Evolutionary conservation across 108 stramenopile species (phyloP).

Genomic region (Chaetoceros tenuissimus): DNA sequence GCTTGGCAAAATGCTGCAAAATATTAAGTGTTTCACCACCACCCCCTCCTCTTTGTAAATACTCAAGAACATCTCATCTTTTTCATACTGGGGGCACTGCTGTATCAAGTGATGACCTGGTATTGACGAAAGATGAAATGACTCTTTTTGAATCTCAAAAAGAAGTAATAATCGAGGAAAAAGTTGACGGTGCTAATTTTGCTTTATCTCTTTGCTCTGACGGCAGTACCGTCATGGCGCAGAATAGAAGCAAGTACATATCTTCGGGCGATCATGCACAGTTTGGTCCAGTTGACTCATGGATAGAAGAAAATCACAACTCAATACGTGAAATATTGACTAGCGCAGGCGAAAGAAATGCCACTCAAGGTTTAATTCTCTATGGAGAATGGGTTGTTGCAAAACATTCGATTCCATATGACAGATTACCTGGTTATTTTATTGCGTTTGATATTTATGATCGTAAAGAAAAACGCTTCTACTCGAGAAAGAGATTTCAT

Average conservation of each 20-base stretch:
- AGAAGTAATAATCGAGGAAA: conserved; percentile 32
- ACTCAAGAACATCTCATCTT: conserved; percentile 18
- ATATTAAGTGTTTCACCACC: background rate
- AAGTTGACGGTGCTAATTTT: conserved; percentile 50
- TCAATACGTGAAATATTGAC: conserved; percentile 16
- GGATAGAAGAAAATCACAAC: conserved; percentile 14
- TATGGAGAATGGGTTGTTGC: conserved; percentile 47
- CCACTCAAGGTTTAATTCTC: too few species aligned
- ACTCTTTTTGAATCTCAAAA: conserved; percentile 4
- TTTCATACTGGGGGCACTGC: conserved; percentile 23
- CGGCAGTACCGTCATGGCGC: conserved; percentile 12
- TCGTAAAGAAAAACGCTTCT: conserved; percentile 3
- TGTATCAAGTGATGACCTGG: conserved; percentile 14
- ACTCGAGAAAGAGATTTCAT: conserved; percentile 16
- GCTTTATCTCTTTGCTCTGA: conserved; percentile 17
- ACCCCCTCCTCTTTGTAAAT: conserved; percentile 9
- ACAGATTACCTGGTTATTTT: conserved; percentile 29
- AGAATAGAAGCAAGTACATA: conserved; percentile 40
- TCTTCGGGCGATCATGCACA: conserved; percentile 23
- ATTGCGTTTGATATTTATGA: conserved; percentile 49
- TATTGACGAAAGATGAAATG: conserved; percentile 3
- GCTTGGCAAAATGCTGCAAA: conserved; percentile 1
- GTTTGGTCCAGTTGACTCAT: conserved; percentile 10
- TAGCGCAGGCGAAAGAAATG: background rate
- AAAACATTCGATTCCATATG: conserved; percentile 33